Evolutionary conservation across 2,329 filamentous ascomycete genomes (phyloP), one percentile per base, ranked within the genome.

Genomic region (Nothophoma quercina): DNA sequence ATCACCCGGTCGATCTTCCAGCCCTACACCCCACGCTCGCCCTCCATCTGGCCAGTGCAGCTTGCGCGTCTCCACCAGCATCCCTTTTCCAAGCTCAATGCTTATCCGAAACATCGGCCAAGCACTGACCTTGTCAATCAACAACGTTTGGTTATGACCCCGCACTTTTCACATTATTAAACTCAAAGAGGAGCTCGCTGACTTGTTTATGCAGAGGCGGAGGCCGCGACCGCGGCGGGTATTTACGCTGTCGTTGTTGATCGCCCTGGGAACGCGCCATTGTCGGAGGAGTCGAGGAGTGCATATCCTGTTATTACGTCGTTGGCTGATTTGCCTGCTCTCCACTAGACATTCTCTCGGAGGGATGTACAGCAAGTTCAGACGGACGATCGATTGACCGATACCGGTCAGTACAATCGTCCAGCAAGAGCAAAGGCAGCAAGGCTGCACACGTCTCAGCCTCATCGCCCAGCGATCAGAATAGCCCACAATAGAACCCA

Each of bases 221-320:
- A 75, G 59, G 79, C 79, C 15, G 79, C 79, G 5, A 66, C 67
- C 33, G 63, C 68, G 43, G 78, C 78, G 7, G 73, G 73, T 28
- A 72, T 81, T 58, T 70, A 77, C 51, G 68, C 74, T 5, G 57
- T 79, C 7, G 62, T 81, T 30, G 75, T 80, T 16, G 77, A 79
- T 59, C 82, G 90, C 49, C 87, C 88, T 13, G 90, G 89, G 10
- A 95, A 95, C 74, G 82, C 84, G 29, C 80, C 80, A 23, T 75
- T 93, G 35, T 60, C 62, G 1, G 56, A 60, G 15, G 65, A 64
- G 13, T 56, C 59, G 0, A 61, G 41, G 22, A 46, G 44, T 16
- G 52, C 32, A 5, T 74, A 68, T 33, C 40, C 63, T 7, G 62
- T 72, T 16, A 64, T 74, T 18, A 46, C 64, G 42, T 58, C 55